These are phyloP conservation scores for Lichtheimia ramosa DNA, from an alignment of 371 early-diverging fungal species.

Conservation along the genomic window DNA sequence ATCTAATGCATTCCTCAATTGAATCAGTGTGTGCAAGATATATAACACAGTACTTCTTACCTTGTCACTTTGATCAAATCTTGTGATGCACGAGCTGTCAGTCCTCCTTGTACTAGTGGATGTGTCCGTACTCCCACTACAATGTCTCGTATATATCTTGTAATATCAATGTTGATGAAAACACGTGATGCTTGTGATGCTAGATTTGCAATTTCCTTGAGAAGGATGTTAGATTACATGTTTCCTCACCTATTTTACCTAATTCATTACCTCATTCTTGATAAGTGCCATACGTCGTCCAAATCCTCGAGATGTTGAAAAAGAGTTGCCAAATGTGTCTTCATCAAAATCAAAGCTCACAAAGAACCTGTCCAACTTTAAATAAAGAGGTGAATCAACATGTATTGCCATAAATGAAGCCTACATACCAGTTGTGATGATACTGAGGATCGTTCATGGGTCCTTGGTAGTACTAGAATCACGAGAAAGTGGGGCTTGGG, in stretches of 20 bases:
- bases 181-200: constrained; percentile 47
- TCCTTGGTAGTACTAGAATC: constrained; percentile 34
- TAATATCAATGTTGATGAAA: constrained; percentile 58
- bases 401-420: background rate
- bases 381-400: background rate
- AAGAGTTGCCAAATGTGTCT: constrained; percentile 22
- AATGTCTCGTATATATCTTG: constrained; percentile 61
- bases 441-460: constrained; percentile 22
- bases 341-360: constrained; percentile 53
- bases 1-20: constrained; percentile 21
- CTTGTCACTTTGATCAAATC: constrained; percentile 58
- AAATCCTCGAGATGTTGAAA: constrained; percentile 4
- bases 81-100: constrained; percentile 60
- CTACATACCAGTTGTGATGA: constrained; percentile 32
- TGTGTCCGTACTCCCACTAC: constrained; percentile 64
- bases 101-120: constrained; percentile 55
- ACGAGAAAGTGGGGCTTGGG: constrained; percentile 52
- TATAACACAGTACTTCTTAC: constrained; percentile 21
- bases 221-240: background rate
- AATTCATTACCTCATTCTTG: constrained; percentile 24
- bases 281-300: constrained; percentile 24
- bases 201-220: constrained; percentile 54
- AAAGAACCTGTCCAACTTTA: constrained; percentile 55
- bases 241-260: background rate
- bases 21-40: background rate